Percentiles rank a stretch among this genome's conserved stretches.
These are phyloP conservation scores for Microbotryum intermedium DNA, from an alignment of 1,284 basidiomycete species.

Conservation along the genomic window DNA sequence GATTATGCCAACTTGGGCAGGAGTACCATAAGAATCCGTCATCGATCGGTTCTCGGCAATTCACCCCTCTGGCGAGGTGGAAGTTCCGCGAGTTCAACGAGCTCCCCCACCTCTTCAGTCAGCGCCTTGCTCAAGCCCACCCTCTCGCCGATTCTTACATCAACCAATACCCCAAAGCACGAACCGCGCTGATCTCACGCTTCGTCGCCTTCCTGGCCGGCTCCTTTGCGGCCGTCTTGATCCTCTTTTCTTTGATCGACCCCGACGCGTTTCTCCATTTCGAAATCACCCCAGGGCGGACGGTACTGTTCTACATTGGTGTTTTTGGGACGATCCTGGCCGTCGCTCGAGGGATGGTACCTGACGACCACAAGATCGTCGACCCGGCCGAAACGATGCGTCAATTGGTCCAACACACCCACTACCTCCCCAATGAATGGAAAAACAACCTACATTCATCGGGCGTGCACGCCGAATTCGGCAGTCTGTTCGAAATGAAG, in stretches of 20 bases:
- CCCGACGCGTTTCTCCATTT: conserved; percentile 74
- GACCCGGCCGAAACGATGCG: conserved; percentile 87
- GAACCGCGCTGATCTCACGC: conserved; percentile 75
- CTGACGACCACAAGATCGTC: conserved; percentile 84
- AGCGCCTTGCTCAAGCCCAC: conserved; percentile 78
- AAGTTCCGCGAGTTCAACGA: conserved; percentile 99
- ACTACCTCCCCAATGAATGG: conserved; percentile 92
- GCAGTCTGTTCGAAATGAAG: conserved; percentile 81
- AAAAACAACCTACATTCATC: conserved; percentile 80
- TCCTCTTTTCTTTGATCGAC: conserved; percentile 82
- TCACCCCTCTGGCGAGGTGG: conserved; percentile 93
- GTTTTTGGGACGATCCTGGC: conserved; percentile 82
- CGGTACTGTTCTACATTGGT: conserved; percentile 84
- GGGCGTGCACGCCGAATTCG: conserved; percentile 77
- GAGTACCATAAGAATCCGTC: conserved; percentile 99
- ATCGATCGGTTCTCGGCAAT: conserved; percentile 79
- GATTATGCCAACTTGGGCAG: conserved; percentile 42
- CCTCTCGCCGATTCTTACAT: conserved; percentile 88
- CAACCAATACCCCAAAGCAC: conserved; percentile 93
- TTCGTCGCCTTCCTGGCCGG: conserved; percentile 94
- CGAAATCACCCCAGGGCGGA: conserved; percentile 86
- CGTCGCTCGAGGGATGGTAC: conserved; percentile 86
- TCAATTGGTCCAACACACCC: conserved; percentile 84
- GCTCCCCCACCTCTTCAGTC: conserved; percentile 80
- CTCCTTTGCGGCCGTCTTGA: conserved; percentile 87